Evolutionary conservation across 352 stramenopile species (phyloP).

Genomic region (Phytophthora chlamydospora): DNA sequence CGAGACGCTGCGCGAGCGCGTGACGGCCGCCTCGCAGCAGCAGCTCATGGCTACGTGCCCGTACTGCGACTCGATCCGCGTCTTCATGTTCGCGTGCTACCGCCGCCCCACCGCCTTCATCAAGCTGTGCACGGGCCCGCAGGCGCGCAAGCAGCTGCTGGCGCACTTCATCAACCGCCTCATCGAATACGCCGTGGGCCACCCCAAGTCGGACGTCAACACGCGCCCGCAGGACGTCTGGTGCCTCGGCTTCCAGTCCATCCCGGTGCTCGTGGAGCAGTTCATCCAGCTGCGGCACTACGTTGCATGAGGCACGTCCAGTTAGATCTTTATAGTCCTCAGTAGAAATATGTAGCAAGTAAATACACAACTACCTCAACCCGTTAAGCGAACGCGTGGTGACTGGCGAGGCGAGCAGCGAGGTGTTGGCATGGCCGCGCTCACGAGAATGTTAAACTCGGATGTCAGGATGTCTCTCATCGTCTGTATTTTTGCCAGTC

Average conservation of each 20-base stretch:
- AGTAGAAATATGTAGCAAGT: slow-evolving; percentile 13
- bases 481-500: too few species aligned
- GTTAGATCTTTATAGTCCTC: slow-evolving; percentile 2
- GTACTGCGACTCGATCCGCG: slow-evolving; percentile 39
- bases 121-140: slow-evolving; percentile 35
- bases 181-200: slow-evolving; percentile 35
- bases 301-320: slow-evolving; percentile 5
- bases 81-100: slow-evolving; percentile 42
- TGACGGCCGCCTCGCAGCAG: slow-evolving; percentile 28
- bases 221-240: slow-evolving; percentile 17
- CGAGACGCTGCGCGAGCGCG: slow-evolving; percentile 28
- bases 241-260: slow-evolving; percentile 34
- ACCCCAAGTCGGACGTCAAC: slow-evolving; percentile 24
- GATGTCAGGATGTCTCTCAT: too few species aligned
- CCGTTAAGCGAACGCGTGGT: too few species aligned
- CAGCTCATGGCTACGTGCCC: slow-evolving; percentile 28
- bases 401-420: too few species aligned
- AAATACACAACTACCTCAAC: slow-evolving; percentile 3
- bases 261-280: slow-evolving; percentile 36
- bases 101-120: slow-evolving; percentile 39
- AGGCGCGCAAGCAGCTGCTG: slow-evolving; percentile 48
- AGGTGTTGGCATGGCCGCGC: too few species aligned
- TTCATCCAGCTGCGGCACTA: slow-evolving; percentile 32
- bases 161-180: slow-evolving; percentile 43
- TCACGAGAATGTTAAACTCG: too few species aligned